phyloP scores from a whole-genome alignment of 1,284 basidiomycete species.

The Ustanciosporium gigantosporum region DNA sequence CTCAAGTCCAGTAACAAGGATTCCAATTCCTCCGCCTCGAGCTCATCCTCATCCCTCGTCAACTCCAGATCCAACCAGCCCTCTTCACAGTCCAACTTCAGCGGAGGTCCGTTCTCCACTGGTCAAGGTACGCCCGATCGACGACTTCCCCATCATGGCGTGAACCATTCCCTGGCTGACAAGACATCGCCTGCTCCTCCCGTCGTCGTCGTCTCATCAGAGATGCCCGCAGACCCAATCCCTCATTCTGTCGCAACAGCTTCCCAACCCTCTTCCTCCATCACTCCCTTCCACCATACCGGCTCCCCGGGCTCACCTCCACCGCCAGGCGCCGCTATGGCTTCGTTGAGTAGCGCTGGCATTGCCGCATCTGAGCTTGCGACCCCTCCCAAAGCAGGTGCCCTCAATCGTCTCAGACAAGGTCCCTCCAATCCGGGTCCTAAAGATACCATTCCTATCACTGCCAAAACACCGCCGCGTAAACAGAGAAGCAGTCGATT shows the following conservation, averaged over 20 bases:
- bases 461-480: slow-evolving; percentile 56
- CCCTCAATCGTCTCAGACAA: slow-evolving; percentile 48
- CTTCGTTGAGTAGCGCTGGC: slow-evolving; percentile 38
- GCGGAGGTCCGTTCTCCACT: slow-evolving; percentile 12
- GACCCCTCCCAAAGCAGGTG: slow-evolving; percentile 49
- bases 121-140: slow-evolving; percentile 39
- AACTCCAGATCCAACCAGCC: slow-evolving; percentile 12
- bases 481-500: slow-evolving; percentile 69
- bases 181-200: slow-evolving; percentile 53
- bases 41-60: slow-evolving; percentile 38
- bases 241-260: slow-evolving; percentile 42
- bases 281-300: slow-evolving; percentile 41
- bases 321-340: slow-evolving; percentile 44
- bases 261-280: slow-evolving; percentile 38
- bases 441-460: slow-evolving; percentile 58
- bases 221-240: slow-evolving; percentile 54
- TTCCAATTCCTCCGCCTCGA: slow-evolving; percentile 38
- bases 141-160: slow-evolving; percentile 10
- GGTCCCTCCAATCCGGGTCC: slow-evolving; percentile 37
- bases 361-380: slow-evolving; percentile 35
- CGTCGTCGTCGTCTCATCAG: slow-evolving; percentile 52
- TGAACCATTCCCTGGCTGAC: slow-evolving; percentile 39
- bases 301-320: slow-evolving; percentile 46
- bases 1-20: slow-evolving; percentile 32
- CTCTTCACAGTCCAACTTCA: slow-evolving; percentile 13